Base-by-base conservation (phyloP, 2,329 filamentous ascomycete genomes). In the Ceratocystis lukuohia region DNA sequence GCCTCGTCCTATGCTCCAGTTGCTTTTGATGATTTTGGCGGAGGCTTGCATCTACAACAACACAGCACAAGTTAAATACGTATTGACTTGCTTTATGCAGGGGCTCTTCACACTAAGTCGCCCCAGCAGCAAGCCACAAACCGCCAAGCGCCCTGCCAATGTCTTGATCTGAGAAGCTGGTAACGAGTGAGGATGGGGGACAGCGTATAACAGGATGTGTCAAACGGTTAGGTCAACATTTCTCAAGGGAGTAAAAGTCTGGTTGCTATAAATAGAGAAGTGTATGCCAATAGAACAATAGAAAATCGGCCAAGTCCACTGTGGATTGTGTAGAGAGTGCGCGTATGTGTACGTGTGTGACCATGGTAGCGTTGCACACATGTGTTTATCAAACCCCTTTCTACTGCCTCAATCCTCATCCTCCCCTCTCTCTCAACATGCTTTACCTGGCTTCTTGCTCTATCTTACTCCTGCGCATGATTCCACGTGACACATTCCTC, bases 401-500 rank as follows among this genome's bases (percentile, higher is more conserved):
- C 48, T 53, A 8, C n/a, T n/a, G n/a, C 30, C 56, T 25, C 28
- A 56, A 53, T 33, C 45, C 7, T 6, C 20, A 12, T 15, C 28
- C 46, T 56, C 37, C 28, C 17, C 17, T 28, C 28, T 30, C 22
- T 22, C 12, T 17, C n/a, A n/a, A 12, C n/a, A 20, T n/a, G 22
- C n/a, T 53, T 22, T 25, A 20, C 48, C 65, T 50, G n/a, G n/a
- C 48, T 25, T 53, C 48, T 53, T 17, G 8, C 17, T 17, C 22
- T 1, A 28, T 28, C 56, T 64, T 66, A 61, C 64, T 72, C 70
- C 71, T 83, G 79, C 67, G 74, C 74, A 69, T 75, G 77, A 74
- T 97, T 97, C 94, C 94, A 99, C 71, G 80, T 79, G 45, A 96
- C 86, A 74, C 93, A 97, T 67, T 96, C 92, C 44, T 88, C 87